These are phyloP conservation scores for Citrullus mucosospermus DNA, from an alignment of 306 rosid genomes.

Conservation along the genomic window DNA sequence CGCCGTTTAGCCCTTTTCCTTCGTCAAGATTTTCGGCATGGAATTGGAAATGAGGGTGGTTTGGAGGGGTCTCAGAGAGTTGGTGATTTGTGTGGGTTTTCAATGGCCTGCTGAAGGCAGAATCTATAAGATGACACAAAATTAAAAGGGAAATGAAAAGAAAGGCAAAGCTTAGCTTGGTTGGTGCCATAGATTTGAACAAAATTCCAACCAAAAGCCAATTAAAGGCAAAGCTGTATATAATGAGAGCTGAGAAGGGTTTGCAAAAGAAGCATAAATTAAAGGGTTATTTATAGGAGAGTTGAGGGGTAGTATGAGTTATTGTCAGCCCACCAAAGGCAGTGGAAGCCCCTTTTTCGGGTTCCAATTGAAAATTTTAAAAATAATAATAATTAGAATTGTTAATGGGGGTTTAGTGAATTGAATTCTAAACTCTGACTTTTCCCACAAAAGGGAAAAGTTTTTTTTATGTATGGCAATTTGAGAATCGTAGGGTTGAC, in stretches of 20 bases:
- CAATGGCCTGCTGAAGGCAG: background rate
- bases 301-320: background rate
- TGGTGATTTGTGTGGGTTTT: background rate
- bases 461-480: background rate
- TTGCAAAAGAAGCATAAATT: background rate
- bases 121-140: background rate
- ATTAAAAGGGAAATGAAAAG: background rate
- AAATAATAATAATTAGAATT: background rate
- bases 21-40: background rate
- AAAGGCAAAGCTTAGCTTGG: background rate
- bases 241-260: background rate
- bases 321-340: background rate
- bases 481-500: background rate
- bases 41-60: background rate
- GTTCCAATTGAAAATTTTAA: background rate
- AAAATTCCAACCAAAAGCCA: background rate
- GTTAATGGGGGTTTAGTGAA: background rate
- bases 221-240: background rate
- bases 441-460: background rate
- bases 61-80: background rate
- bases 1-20: background rate
- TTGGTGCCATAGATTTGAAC: background rate
- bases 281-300: conserved; percentile 1
- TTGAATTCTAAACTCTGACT: background rate
- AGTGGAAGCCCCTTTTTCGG: background rate